Conservation (phyloP, 352 stramenopile genomes). For the Phytopythium mirpurense region DNA sequence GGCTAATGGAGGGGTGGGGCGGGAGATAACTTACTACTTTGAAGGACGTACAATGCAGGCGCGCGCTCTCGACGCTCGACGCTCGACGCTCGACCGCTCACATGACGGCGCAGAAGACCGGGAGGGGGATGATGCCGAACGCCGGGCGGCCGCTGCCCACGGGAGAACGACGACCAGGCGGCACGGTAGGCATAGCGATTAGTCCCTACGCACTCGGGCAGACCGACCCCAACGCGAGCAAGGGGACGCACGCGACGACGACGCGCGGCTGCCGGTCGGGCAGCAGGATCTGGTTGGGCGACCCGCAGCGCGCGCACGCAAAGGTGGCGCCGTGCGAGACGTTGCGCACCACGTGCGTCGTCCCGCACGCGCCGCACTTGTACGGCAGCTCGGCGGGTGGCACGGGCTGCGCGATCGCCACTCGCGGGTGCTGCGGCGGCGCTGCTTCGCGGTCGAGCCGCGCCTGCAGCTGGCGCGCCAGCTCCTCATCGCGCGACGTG, state of each 20-base stretch:
- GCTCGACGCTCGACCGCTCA: slow-evolving; percentile 15
- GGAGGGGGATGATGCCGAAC: slow-evolving; percentile 50
- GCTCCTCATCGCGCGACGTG: slow-evolving; percentile 39
- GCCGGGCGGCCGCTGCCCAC: slow-evolving; percentile 18
- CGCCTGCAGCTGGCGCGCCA: slow-evolving; percentile 49
- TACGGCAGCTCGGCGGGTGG: slow-evolving; percentile 35
- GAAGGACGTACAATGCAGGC: too few species aligned
- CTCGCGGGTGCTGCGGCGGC: not conserved
- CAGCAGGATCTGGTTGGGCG: slow-evolving; percentile 61
- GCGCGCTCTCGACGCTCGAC: too few species aligned
- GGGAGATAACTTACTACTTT: not conserved
- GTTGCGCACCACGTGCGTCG: slow-evolving; percentile 57
- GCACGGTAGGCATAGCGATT: too few species aligned
- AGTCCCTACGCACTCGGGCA: too few species aligned
- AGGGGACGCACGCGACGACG: slow-evolving; percentile 38
- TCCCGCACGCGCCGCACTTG: slow-evolving; percentile 62
- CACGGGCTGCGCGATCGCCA: slow-evolving; percentile 37
- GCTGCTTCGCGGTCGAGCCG: slow-evolving; percentile 34
- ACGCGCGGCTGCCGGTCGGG: slow-evolving; percentile 25
- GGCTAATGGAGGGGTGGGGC: too few species aligned
- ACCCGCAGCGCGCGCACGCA: slow-evolving; percentile 47
- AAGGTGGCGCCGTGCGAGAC: slow-evolving; percentile 48
- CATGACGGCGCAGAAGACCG: slow-evolving; percentile 65
- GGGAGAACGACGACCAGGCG: not conserved
- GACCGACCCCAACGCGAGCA: too few species aligned